Evolutionary conservation across 345 rosid species (phyloP), one percentile per base, ranked within the genome.

Genomic region (Aquilaria malaccensis): DNA sequence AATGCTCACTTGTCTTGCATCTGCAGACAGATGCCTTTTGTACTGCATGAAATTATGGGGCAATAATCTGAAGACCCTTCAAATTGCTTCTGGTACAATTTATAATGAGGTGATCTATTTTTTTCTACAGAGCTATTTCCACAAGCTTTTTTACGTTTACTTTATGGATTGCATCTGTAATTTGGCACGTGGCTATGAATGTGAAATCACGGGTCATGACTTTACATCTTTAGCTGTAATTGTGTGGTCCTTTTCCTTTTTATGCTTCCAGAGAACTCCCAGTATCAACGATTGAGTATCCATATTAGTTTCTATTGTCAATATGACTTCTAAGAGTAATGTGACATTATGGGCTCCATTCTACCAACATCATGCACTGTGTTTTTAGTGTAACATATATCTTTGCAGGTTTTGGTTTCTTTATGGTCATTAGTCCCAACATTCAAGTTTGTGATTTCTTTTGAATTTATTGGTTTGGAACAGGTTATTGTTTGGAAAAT

Each of bases 31-130:
- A 70, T 90, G 95, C 77, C 89, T 94, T 61, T 72, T 94, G 60
- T 94, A 90, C 72, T 83, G 91, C 54, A 84, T 90, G 95, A 77
- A 96, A 61, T 75, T 94, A 61, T 88, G 92, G 95, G 99, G 97
- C 7, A 74, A 84, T 51, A 81, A 55, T 77, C 68, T 86, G 53
- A 78, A 75, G 46, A 67, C 79, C 53, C 87, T 94, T 55, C 85
- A 72, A 45, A 76, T 94, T 50, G 97, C 97, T 57, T 90, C 84
- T 55, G 97, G 97, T 37, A 94, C 99, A 61, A 94, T 94, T 60
- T 86, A 72, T 60, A 94, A 90, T 74, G 95, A 94, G 97, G 97
- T 90, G 56, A 50, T 59, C 60, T 31, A 51, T 50, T 53, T 62
- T 73, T 71, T 46, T 7, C 58, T 62, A 30, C 14, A 37, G 43